These are phyloP conservation scores for Macadamia tetraphylla DNA, from an alignment of 164 flowering plant species.

Conservation along the genomic window DNA sequence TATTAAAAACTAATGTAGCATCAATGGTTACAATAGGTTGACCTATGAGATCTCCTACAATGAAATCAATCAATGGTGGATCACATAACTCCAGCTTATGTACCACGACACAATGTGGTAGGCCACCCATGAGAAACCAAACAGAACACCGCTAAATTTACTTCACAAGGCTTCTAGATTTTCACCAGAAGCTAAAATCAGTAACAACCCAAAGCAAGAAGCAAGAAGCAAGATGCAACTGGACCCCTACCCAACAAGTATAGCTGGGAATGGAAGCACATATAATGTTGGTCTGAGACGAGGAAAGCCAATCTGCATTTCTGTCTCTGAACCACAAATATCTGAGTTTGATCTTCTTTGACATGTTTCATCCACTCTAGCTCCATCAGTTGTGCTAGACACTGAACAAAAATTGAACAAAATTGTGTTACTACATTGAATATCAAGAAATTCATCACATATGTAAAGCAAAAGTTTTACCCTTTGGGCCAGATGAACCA, in stretches of 20 bases:
- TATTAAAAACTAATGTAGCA: not conserved
- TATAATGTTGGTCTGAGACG: constrained; percentile 56
- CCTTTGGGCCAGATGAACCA: constrained; percentile 55
- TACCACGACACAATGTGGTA: not conserved
- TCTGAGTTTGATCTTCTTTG: constrained; percentile 62
- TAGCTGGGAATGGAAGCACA: constrained; percentile 79
- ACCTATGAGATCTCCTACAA: not conserved
- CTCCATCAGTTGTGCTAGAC: constrained; percentile 40
- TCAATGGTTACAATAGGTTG: not conserved
- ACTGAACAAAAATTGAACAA: constrained; percentile 15
- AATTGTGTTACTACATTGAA: not conserved
- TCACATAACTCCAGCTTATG: not conserved
- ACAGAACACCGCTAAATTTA: not conserved
- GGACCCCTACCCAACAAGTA: constrained; percentile 88
- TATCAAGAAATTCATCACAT: not conserved
- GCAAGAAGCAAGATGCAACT: not conserved
- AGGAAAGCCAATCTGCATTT: constrained; percentile 43
- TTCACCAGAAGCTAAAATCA: not conserved
- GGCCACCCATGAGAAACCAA: not conserved
- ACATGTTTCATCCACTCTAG: constrained; percentile 50
- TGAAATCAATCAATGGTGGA: not conserved
- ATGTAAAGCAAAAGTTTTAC: constrained; percentile 24
- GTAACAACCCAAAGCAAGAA: not conserved
- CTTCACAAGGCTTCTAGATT: not conserved
- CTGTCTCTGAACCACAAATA: constrained; percentile 44